A percentile compares a stretch with the other conserved stretches of the same genome.
These are phyloP conservation scores for Haplosporangium gracile DNA, from an alignment of 192 early-diverging fungal species.

Conservation along the genomic window DNA sequence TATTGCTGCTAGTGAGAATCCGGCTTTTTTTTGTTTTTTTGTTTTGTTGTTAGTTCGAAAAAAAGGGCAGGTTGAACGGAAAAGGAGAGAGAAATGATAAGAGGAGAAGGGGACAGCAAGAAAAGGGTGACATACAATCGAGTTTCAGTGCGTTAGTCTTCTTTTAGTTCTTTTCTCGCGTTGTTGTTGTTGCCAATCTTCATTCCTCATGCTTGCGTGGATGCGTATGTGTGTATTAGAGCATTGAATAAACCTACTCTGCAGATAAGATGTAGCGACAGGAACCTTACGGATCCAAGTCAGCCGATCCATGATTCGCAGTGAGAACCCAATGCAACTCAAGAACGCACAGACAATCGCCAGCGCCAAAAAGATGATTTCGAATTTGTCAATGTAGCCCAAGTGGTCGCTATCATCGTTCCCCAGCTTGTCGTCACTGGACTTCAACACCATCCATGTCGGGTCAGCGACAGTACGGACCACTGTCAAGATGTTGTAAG, in stretches of 20 bases:
- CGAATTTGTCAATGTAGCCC: slow-evolving; percentile 18
- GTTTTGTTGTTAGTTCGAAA: background rate
- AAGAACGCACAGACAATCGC: slow-evolving; percentile 26
- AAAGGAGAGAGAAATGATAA: background rate
- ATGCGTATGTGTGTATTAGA: background rate
- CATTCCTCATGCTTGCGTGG: background rate
- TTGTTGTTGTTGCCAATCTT: too few species aligned
- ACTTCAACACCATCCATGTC: slow-evolving; percentile 30
- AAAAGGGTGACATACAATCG: background rate
- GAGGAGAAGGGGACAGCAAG: background rate
- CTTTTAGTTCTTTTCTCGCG: background rate
- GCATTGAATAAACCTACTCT: slow-evolving; percentile 17
- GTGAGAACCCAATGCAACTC: slow-evolving; percentile 35
- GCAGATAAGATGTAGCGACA: slow-evolving; percentile 23
- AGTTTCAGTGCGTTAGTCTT: background rate
- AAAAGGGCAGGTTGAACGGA: background rate
- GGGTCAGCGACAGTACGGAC: slow-evolving; percentile 44
- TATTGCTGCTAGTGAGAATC: slow-evolving; percentile 31
- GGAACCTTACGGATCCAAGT: slow-evolving; percentile 13
- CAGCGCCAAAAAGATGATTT: slow-evolving; percentile 9
- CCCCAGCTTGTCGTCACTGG: slow-evolving; percentile 26
- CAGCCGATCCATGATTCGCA: slow-evolving; percentile 47
- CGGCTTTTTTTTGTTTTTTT: slow-evolving; percentile 12
- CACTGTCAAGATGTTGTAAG: slow-evolving; percentile 38
- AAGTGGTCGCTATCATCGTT: background rate